Percentiles rank a stretch among this genome's conserved stretches.
Evolutionary conservation across 2,329 filamentous ascomycete genomes (phyloP).

Genomic region (Ophiostoma sp.): DNA sequence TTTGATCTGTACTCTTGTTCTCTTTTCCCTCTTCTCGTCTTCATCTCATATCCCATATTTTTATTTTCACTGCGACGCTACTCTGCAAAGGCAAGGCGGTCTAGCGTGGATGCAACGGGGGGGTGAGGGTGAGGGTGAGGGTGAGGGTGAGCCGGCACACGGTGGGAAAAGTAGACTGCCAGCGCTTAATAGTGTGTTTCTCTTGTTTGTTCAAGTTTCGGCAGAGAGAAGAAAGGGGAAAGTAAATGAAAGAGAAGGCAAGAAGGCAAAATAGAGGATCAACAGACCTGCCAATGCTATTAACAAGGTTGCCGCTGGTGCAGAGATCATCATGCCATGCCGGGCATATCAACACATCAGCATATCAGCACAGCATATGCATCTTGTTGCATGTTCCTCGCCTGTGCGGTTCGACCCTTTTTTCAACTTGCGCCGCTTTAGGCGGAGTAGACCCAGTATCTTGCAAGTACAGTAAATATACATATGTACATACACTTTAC

Average conservation of each 20-base stretch:
- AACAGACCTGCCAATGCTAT: background rate
- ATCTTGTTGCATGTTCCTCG: background rate
- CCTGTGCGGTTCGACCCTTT: conserved; percentile 5
- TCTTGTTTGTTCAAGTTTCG: background rate
- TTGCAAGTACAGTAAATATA: background rate
- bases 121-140: no score
- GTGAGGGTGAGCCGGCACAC: background rate
- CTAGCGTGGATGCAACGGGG: conserved; percentile 2
- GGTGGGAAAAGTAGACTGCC: background rate
- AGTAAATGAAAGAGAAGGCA: background rate
- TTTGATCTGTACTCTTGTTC: background rate
- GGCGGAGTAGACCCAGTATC: background rate
- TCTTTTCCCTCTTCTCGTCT: background rate
- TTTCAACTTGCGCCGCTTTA: background rate
- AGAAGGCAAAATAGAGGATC: background rate
- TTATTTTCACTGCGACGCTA: background rate
- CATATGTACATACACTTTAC: background rate
- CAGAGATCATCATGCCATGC: conserved; percentile 10
- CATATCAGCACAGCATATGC: background rate
- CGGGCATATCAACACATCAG: background rate
- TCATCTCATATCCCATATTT: background rate
- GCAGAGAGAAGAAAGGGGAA: background rate
- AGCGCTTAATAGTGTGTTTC: background rate
- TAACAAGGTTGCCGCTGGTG: background rate
- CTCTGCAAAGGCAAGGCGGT: background rate